Evolutionary conservation across 2,329 filamentous ascomycete genomes (phyloP).

Genomic region (Pseudohalonectria lignicola): DNA sequence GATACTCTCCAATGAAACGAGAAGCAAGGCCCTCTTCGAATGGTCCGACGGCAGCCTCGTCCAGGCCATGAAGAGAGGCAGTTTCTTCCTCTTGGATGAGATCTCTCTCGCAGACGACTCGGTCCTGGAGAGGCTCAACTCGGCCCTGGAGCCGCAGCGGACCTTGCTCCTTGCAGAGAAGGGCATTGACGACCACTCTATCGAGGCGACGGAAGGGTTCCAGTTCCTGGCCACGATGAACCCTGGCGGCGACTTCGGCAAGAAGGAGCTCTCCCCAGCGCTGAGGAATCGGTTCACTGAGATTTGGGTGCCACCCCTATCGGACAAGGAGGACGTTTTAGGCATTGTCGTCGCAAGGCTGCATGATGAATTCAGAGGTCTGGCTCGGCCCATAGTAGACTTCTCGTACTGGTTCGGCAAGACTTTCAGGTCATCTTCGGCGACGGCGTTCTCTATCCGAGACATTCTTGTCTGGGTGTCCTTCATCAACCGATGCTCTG

Average conservation of each 20-base stretch:
- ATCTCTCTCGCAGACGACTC: constrained; percentile 97
- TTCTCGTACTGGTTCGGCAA: constrained; percentile 92
- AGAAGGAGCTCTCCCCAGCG: constrained; percentile 91
- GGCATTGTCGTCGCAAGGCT: constrained; percentile 80
- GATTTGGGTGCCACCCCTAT: constrained; percentile 91
- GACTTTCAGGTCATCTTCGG: constrained; percentile 64
- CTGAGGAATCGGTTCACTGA: constrained; percentile 95
- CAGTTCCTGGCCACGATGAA: constrained; percentile 99
- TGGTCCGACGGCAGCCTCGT: constrained; percentile 94
- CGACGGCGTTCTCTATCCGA: constrained; percentile 76
- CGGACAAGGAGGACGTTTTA: constrained; percentile 72
- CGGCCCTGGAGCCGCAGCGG: constrained; percentile 80
- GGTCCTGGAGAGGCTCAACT: constrained; percentile 91
- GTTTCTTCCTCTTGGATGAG: constrained; percentile 91
- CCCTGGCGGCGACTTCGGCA: constrained; percentile 94
- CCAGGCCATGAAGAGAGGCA: constrained; percentile 80
- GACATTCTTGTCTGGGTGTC: constrained; percentile 89
- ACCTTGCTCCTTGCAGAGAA: constrained; percentile 89
- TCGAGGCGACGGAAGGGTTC: constrained; percentile 68
- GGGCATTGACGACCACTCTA: constrained; percentile 70
- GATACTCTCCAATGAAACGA: constrained; percentile 38
- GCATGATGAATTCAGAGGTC: constrained; percentile 34
- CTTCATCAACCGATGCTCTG: constrained; percentile 66
- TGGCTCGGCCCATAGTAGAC: constrained; percentile 61
- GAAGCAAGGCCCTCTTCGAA: constrained; percentile 81